Evolutionary conservation across 1,284 basidiomycete genomes (phyloP).

Genomic region (Sanghuangporus baumii): DNA sequence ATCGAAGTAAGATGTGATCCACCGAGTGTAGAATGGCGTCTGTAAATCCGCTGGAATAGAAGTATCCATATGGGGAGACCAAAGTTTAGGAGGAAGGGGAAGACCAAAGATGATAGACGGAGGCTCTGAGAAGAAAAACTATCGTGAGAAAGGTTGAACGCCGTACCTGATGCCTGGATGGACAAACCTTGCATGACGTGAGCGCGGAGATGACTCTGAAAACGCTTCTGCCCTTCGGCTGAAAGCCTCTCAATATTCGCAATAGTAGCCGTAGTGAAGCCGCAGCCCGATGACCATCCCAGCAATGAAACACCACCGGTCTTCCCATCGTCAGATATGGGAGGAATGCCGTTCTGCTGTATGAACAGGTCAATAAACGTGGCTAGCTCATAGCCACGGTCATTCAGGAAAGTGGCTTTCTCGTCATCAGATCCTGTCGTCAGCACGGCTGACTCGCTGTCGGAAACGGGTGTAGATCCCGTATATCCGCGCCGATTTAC

Average conservation of each 20-base stretch:
- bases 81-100: not conserved
- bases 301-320: slow-evolving; percentile 4
- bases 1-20: not conserved
- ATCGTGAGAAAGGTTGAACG: not conserved
- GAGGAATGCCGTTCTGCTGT: slow-evolving; percentile 4
- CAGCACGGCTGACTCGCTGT: slow-evolving; percentile 20
- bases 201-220: not conserved
- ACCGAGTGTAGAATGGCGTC: not conserved
- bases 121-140: not conserved
- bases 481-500: slow-evolving; percentile 29
- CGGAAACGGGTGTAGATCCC: slow-evolving; percentile 24
- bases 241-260: not conserved
- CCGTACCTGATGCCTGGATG: too few species aligned
- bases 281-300: not conserved
- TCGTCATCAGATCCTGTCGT: not conserved
- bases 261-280: not conserved
- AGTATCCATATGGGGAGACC: not conserved
- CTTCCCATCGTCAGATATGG: not conserved
- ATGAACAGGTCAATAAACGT: slow-evolving; percentile 16
- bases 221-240: not conserved
- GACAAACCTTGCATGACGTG: not conserved
- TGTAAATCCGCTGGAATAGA: not conserved
- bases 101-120: not conserved
- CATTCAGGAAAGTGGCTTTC: slow-evolving; percentile 2
- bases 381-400: slow-evolving; percentile 10